Percentiles rank a stretch among this genome's conserved stretches.
Conservation (phyloP, 257 asterid species). For the Gynochthodes officinalis region DNA sequence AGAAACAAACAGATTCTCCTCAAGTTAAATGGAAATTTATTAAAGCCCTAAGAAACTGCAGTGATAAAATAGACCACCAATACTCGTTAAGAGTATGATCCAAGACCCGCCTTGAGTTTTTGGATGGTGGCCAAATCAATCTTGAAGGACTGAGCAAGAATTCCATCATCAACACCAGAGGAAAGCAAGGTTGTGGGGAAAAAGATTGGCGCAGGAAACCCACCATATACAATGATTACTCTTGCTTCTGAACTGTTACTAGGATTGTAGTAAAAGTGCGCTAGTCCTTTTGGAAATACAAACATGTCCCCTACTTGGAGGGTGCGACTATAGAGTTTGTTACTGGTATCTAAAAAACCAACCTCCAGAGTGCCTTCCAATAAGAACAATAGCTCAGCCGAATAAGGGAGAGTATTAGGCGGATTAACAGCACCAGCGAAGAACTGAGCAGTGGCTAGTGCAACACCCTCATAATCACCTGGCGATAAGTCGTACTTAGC, state of each 20-base stretch:
- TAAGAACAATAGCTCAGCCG: slow-evolving; percentile 52
- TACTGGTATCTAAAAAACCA: slow-evolving; percentile 26
- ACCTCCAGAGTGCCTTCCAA: slow-evolving; percentile 42
- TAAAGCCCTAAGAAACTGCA: neutral
- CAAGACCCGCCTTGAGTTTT: slow-evolving; percentile 19
- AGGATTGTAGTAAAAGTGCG: slow-evolving; percentile 19
- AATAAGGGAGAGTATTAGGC: slow-evolving; percentile 31
- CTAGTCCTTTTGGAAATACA: slow-evolving; percentile 22
- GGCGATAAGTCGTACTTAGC: neutral
- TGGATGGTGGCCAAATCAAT: slow-evolving; percentile 19
- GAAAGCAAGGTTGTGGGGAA: slow-evolving; percentile 21
- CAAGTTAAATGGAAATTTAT: neutral
- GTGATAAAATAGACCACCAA: neutral
- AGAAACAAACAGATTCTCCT: neutral
- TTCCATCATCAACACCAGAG: slow-evolving; percentile 12
- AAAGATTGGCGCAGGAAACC: neutral
- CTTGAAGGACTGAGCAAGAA: slow-evolving; percentile 22
- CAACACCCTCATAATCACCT: neutral
- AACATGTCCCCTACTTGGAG: slow-evolving; percentile 23
- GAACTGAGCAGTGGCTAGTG: neutral
- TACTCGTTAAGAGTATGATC: neutral
- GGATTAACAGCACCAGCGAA: neutral
- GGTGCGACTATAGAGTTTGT: slow-evolving; percentile 19
- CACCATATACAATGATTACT: neutral
- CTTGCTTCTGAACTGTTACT: slow-evolving; percentile 5